Base-by-base conservation (phyloP, 371 early-diverging fungal genomes). In the Ordospora colligata region DNA sequence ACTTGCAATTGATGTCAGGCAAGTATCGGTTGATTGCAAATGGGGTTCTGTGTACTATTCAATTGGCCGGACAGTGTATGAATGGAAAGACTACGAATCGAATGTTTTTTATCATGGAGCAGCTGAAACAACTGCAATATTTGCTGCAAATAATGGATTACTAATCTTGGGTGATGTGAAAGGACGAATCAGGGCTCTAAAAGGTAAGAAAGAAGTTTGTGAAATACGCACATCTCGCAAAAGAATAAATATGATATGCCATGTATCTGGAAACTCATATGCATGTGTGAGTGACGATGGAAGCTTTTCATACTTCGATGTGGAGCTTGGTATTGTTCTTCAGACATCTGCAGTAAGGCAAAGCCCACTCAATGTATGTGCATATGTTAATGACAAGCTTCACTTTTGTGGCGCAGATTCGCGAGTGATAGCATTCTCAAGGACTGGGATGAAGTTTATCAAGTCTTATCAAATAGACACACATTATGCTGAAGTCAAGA, bases 351-450 rank as follows among this genome's bases (percentile, higher is more conserved):
- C 51, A 37, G 50, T 73, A 42, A 72, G 77, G 42, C 14, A 67
- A 1, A 51, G 53, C 51, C n/a, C 66, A 4, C 66, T 77, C 0
- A 67, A 70, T 58, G 27, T 23, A 25, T 23, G 47, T 27, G 27
- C 54, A 25, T 27, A 66, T 47, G 21, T 67, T 32, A 25, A 65
- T 65, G 73, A 67, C 42, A 44, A 14, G 25, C 19, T 73, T n/a
- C 74, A 77, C 44, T 19, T 73, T 12, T 77, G 73, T 12, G 77
- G 77, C 0, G 68, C 23, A 19, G 77, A 77, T 17, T 75, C 75
- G 12, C 65, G 77, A 42, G 21, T 77, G 14, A 45, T 73, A 22
- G 53, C 58, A 21, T 71, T 50, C 37, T 53, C 47, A 66, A 47
- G 50, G 17, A 58, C 27, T 25, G 67, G 67, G 10, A 42, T 46